Evolutionary conservation across 495 filamentous ascomycete species (phyloP), one percentile per base, ranked within the genome.

Genomic region (Aspergillus kassunensis): DNA sequence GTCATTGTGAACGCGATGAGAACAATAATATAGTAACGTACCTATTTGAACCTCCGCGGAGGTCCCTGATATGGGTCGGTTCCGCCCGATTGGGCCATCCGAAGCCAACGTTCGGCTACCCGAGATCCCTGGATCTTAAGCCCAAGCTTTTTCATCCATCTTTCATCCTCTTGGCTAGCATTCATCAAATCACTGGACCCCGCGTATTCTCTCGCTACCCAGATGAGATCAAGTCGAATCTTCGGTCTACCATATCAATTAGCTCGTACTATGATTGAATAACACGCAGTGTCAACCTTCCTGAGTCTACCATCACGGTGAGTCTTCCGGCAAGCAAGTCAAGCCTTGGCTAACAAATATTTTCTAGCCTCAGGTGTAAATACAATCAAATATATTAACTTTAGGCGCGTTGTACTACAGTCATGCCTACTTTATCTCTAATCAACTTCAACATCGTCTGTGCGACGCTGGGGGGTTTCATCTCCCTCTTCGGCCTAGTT

Each of bases 401-500:
- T 30, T 11, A 18, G 43, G 27, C 1, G 6, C 25, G 4, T 29
- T 46, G 24, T 20, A 21, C 24, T 23, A 15, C 34, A 40, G 35
- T 19, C 31, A 96, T 96, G 90, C 90, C 90, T 44, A 88, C 86
- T 37, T 72, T 95, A 46, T 79, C 77, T 6, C 57, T 89, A 37
- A 85, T 80, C 61, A 90, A 95, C 66, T 96, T 96, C 78, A 95
- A 96, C 65, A 88, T 95, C 52, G 82, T 90, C 51, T 85, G 88
- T 61, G 84, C 88, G 50, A 83, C 86, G 9, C 69, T 96, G 11
- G 91, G 91, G 21, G 90, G 88, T 15, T 97, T 92, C 70, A 84
- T 97, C 36, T 89, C 87, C 2, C 59, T 95, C 18, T 97, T 95
- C 63, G 89, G 88, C 8, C 73, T 96, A 31, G 89, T 96, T 0